Conservation (phyloP, 345 rosid genomes). For the Nasturtium officinale region DNA sequence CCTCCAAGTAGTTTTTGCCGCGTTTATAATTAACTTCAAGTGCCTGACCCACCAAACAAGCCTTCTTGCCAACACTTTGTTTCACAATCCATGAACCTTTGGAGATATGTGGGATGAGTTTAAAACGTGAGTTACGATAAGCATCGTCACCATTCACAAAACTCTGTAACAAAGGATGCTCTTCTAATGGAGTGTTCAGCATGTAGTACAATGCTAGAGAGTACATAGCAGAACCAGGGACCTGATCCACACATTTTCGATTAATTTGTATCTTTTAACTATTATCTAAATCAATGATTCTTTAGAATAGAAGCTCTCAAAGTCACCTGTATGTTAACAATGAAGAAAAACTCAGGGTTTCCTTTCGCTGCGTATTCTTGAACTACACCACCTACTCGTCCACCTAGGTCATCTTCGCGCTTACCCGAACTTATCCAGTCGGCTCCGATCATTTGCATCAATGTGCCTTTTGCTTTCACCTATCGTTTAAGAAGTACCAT, state of each 20-base stretch:
- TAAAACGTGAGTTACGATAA: slow-evolving; percentile 87
- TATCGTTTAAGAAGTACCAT: slow-evolving; percentile 28
- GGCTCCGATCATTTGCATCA: slow-evolving; percentile 92
- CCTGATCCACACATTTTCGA: slow-evolving; percentile 44
- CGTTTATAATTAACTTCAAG: slow-evolving; percentile 67
- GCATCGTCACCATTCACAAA: slow-evolving; percentile 90
- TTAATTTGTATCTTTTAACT: background rate
- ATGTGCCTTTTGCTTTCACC: slow-evolving; percentile 68
- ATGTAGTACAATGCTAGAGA: slow-evolving; percentile 73
- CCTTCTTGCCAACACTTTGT: slow-evolving; percentile 93
- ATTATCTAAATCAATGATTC: background rate
- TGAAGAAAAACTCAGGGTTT: slow-evolving; percentile 78
- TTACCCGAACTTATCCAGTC: slow-evolving; percentile 84
- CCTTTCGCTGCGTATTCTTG: slow-evolving; percentile 63
- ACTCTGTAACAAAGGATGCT: slow-evolving; percentile 66
- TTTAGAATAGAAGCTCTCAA: background rate
- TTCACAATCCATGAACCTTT: slow-evolving; percentile 98
- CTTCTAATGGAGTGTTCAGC: slow-evolving; percentile 73
- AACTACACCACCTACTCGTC: slow-evolving; percentile 69
- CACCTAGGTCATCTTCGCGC: slow-evolving; percentile 76
- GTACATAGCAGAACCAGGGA: slow-evolving; percentile 69
- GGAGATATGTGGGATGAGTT: slow-evolving; percentile 89
- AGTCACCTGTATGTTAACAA: slow-evolving; percentile 75
- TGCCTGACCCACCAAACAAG: slow-evolving; percentile 77
- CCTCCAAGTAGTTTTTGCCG: slow-evolving; percentile 90